phyloP scores from a whole-genome alignment of 2,329 filamentous ascomycete species.

The Colletotrichum destructivum region DNA sequence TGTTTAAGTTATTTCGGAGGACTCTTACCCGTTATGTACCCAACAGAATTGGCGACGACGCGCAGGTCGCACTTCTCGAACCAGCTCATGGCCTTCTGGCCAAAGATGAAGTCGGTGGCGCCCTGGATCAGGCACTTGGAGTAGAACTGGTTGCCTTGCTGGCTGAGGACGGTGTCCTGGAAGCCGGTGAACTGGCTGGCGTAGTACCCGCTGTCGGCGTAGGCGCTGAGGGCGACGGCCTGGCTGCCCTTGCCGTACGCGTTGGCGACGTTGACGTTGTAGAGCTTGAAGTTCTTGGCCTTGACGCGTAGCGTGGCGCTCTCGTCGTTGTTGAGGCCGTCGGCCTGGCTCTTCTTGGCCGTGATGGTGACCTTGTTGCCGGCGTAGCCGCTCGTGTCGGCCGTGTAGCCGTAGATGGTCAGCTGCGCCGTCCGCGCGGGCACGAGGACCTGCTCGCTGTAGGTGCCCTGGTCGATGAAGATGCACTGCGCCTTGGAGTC shows the following conservation, averaged over 20 bases:
- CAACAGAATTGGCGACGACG: constrained; percentile 52
- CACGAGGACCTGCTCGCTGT: constrained; percentile 72
- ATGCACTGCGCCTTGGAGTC: constrained; percentile 68
- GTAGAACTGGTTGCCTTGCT: constrained; percentile 64
- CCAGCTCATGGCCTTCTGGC: constrained; percentile 59
- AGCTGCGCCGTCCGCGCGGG: constrained; percentile 63
- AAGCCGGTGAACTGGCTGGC: constrained; percentile 62
- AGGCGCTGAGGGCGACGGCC: constrained; percentile 62
- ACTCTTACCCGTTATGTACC: constrained; percentile 59
- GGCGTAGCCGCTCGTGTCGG: constrained; percentile 64
- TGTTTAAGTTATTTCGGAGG: too few species aligned
- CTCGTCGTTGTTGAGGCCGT: constrained; percentile 66
- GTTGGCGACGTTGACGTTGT: constrained; percentile 72
- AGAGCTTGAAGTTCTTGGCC: constrained; percentile 67
- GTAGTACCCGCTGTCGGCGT: constrained; percentile 63
- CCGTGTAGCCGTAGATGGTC: constrained; percentile 71
- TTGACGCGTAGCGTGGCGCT: constrained; percentile 65
- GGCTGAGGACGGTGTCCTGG: constrained; percentile 66
- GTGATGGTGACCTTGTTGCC: constrained; percentile 71
- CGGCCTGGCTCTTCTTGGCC: constrained; percentile 68
- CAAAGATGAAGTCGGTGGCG: constrained; percentile 67
- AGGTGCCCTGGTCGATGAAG: constrained; percentile 77
- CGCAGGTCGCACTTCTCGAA: constrained; percentile 60
- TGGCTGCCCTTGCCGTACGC: constrained; percentile 63
- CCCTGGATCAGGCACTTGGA: constrained; percentile 60